phyloP scores from a whole-genome alignment of 225 moss, liverwort and hornwort species.

The Antitrichia curtipendula region DNA sequence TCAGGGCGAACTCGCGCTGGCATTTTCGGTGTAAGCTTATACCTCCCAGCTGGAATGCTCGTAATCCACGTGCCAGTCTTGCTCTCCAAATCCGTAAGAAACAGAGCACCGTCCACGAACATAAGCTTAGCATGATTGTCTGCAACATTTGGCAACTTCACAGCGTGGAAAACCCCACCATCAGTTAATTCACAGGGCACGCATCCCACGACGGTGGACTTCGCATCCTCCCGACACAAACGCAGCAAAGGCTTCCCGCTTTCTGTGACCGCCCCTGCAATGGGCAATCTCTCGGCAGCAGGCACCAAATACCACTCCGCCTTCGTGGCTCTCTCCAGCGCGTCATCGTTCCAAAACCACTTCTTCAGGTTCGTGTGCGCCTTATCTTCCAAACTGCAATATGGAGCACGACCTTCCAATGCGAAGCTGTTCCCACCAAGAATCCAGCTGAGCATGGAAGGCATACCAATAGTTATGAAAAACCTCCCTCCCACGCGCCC shows the following conservation, averaged over 20 bases:
- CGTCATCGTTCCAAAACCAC: slow-evolving; percentile 84
- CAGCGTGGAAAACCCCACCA: slow-evolving; percentile 15
- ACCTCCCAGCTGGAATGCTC: slow-evolving; percentile 59
- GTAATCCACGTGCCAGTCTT: slow-evolving; percentile 84
- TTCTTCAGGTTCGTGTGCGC: slow-evolving; percentile 54
- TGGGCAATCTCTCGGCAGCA: slow-evolving; percentile 53
- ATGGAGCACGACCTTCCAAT: slow-evolving; percentile 73
- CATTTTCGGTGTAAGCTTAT: slow-evolving; percentile 40
- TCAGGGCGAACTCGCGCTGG: slow-evolving; percentile 60
- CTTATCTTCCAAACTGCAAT: slow-evolving; percentile 89
- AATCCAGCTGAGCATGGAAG: slow-evolving; percentile 84
- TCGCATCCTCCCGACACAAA: slow-evolving; percentile 23
- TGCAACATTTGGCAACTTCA: slow-evolving; percentile 48
- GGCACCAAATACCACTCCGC: slow-evolving; percentile 95
- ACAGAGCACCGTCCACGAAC: slow-evolving; percentile 56
- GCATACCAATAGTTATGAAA: slow-evolving; percentile 93
- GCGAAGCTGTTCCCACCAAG: slow-evolving; percentile 91
- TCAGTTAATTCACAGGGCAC: neutral
- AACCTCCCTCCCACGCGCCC: slow-evolving; percentile 89
- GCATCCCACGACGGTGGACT: slow-evolving; percentile 54
- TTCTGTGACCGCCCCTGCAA: slow-evolving; percentile 24
- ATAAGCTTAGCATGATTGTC: slow-evolving; percentile 58
- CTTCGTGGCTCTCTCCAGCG: slow-evolving; percentile 50
- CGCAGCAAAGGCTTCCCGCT: slow-evolving; percentile 44
- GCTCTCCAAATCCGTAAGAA: slow-evolving; percentile 68